phyloP scores from a whole-genome alignment of 148 eudicot species.

The Rhododendron mucronatum region DNA sequence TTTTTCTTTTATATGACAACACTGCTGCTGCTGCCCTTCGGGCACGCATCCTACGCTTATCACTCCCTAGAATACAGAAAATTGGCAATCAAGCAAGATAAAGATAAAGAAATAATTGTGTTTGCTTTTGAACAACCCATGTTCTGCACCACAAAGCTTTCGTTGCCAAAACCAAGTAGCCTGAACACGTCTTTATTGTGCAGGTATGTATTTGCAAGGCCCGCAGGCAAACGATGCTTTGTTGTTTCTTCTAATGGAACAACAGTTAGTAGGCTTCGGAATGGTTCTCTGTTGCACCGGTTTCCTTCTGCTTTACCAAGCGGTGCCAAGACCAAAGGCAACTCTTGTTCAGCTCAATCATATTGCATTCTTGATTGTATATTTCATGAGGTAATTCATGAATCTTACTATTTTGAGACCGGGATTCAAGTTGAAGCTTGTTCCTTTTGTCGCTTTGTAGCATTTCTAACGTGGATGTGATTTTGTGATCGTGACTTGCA shows the following conservation, averaged over 20 bases:
- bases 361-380: slow-evolving; percentile 94
- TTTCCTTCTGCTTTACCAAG: slow-evolving; percentile 90
- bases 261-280: slow-evolving; percentile 80
- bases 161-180: too few species aligned
- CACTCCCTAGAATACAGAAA: too few species aligned
- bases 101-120: too few species aligned
- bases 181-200: neutral
- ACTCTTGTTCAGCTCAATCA: slow-evolving; percentile 60
- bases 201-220: slow-evolving; percentile 93
- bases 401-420: neutral
- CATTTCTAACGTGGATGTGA: neutral
- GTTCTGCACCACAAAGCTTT: neutral
- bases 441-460: neutral
- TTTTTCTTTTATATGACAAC: too few species aligned
- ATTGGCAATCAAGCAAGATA: too few species aligned
- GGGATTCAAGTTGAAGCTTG: neutral
- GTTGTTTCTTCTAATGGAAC: slow-evolving; percentile 93
- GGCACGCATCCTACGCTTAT: too few species aligned
- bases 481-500: slow-evolving; percentile 28
- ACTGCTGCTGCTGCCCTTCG: too few species aligned
- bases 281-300: slow-evolving; percentile 73
- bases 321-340: slow-evolving; percentile 70
- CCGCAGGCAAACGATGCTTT: slow-evolving; percentile 96
- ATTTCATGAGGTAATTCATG: slow-evolving; percentile 71
- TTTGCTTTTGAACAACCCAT: neutral